Conservation (phyloP, 176 grass and related monocot species). For the Avena sativa region DNA sequence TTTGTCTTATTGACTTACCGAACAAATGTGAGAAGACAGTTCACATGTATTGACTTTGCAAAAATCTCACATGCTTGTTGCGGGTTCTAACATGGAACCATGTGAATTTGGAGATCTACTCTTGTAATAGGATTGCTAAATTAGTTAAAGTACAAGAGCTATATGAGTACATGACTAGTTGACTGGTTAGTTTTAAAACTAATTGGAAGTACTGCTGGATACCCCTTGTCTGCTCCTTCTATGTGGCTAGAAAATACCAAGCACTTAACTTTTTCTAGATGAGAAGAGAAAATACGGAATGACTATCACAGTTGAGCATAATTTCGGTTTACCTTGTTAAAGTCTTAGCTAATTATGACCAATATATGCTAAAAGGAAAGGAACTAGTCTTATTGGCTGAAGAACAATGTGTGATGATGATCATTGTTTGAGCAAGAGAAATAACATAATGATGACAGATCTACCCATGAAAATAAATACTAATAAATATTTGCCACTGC, state of each 20-base stretch:
- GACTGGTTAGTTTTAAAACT: background rate
- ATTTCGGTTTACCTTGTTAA: background rate
- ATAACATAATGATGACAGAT: background rate
- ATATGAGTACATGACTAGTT: background rate
- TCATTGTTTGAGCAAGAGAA: conserved; percentile 7
- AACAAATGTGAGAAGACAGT: conserved; percentile 2
- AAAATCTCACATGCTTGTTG: conserved; percentile 6
- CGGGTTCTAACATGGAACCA: background rate
- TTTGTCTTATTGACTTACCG: background rate
- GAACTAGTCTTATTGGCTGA: background rate
- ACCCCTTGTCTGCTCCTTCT: background rate
- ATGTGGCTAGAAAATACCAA: background rate
- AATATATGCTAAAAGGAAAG: background rate
- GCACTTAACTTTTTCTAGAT: background rate
- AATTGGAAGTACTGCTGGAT: conserved; percentile 14
- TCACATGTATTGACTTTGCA: background rate
- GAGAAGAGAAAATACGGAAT: conserved; percentile 9
- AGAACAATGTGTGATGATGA: background rate
- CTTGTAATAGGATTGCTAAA: background rate
- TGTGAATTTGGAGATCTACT: background rate
- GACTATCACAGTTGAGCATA: background rate
- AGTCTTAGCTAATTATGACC: background rate
- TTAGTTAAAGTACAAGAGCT: background rate
- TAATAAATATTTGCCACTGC: background rate
- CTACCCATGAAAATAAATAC: background rate